phyloP scores from a whole-genome alignment of 2,329 filamentous ascomycete genomes.

The Aspergillus caelatus region DNA sequence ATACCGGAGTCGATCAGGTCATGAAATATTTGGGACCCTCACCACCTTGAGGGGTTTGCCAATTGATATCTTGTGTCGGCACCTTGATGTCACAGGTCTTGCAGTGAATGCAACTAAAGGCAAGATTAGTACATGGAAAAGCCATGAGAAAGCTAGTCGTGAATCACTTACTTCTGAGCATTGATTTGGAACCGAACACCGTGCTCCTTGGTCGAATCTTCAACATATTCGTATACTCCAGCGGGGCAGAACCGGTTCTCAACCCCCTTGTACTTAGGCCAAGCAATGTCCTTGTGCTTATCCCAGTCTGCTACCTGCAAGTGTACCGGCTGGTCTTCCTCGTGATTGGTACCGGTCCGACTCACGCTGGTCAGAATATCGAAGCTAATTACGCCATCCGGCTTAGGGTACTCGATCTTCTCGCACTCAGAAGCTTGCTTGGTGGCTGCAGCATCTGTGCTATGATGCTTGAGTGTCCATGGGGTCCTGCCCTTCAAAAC shows the following conservation, averaged over 20 bases:
- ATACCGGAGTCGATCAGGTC: constrained; percentile 44
- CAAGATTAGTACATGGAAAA: constrained; percentile 18
- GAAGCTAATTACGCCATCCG: constrained; percentile 91
- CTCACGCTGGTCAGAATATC: constrained; percentile 96
- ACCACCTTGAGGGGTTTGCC: constrained; percentile 91
- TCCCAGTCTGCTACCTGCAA: constrained; percentile 96
- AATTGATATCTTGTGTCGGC: constrained; percentile 95
- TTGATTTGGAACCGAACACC: constrained; percentile 98
- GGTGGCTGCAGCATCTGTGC: constrained; percentile 76
- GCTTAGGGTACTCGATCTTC: constrained; percentile 97
- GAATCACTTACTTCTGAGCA: constrained; percentile 79
- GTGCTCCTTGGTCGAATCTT: constrained; percentile 81
- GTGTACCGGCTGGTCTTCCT: constrained; percentile 97
- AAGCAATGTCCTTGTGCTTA: constrained; percentile 79
- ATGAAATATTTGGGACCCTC: constrained; percentile 70
- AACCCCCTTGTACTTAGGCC: constrained; percentile 84
- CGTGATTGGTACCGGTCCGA: constrained; percentile 95
- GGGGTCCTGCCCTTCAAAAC: constrained; percentile 81
- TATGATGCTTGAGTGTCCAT: constrained; percentile 89
- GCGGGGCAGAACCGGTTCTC: constrained; percentile 98
- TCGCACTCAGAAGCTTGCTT: constrained; percentile 75
- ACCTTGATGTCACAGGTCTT: constrained; percentile 99
- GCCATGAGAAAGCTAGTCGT: not conserved
- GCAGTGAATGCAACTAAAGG: constrained; percentile 88
- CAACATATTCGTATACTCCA: constrained; percentile 96